phyloP scores from a whole-genome alignment of 345 rosid species.

The Camelina laxa region DNA sequence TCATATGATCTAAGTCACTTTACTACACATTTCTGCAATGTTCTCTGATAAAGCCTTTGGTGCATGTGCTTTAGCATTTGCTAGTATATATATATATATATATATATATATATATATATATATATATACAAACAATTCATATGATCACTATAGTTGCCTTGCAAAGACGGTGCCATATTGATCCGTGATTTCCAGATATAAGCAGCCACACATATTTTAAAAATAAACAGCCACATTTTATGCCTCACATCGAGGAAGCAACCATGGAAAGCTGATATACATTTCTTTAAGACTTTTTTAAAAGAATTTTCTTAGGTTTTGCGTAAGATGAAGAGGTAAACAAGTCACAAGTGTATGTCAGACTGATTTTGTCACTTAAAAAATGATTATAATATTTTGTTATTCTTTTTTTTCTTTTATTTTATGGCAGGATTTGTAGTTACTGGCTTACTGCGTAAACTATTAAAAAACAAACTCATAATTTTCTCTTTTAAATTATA shows the following conservation, averaged over 20 bases:
- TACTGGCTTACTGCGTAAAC: not conserved
- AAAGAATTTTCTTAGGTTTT: not conserved
- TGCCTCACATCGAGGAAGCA: constrained; percentile 42
- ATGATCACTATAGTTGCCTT: not conserved
- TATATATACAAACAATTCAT: not conserved
- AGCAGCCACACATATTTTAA: constrained; percentile 1
- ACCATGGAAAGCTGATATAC: constrained; percentile 18
- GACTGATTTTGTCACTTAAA: not conserved
- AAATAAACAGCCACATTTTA: constrained; percentile 34
- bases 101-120: too few relatives aligned
- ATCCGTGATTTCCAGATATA: constrained; percentile 20
- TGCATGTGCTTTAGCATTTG: constrained; percentile 23
- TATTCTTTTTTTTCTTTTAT: not conserved
- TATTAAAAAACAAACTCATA: not conserved
- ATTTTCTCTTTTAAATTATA: not conserved
- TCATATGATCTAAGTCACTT: not conserved
- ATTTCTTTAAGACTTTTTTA: not conserved
- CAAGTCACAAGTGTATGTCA: constrained; percentile 9
- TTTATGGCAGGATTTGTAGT: not conserved
- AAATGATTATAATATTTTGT: not conserved
- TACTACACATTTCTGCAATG: constrained; percentile 8
- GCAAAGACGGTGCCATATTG: constrained; percentile 11
- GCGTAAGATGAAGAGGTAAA: constrained; percentile 23
- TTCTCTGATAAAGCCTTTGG: constrained; percentile 12
- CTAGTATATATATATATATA: not conserved